phyloP scores from a whole-genome alignment of 768 basidiomycete species.

The Amanita exitialis region DNA sequence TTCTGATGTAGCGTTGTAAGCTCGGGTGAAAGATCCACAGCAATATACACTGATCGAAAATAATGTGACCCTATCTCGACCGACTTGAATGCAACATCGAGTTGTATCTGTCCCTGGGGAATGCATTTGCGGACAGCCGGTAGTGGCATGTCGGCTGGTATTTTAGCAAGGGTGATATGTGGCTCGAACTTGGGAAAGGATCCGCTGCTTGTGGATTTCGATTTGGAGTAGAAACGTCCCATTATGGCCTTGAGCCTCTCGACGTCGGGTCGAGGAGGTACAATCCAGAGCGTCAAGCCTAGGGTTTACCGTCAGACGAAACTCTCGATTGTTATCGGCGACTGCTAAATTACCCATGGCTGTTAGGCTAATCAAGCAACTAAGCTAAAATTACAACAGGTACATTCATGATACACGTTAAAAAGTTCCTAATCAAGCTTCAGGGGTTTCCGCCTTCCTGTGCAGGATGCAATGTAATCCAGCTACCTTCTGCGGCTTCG shows the following conservation, averaged over 20 bases:
- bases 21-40: conserved; percentile 32
- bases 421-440: background rate
- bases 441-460: background rate
- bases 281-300: conserved; percentile 66
- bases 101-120: conserved; percentile 19
- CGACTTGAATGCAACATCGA: conserved; percentile 39
- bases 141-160: conserved; percentile 21
- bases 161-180: conserved; percentile 59
- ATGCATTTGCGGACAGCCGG: conserved; percentile 29
- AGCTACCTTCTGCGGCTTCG: conserved; percentile 50
- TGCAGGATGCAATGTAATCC: conserved; percentile 48
- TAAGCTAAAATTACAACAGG: background rate
- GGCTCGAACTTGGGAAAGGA: conserved; percentile 58
- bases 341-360: background rate
- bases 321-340: background rate
- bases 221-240: conserved; percentile 19
- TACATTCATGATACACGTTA: background rate
- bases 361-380: background rate
- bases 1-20: conserved; percentile 38
- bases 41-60: conserved; percentile 62
- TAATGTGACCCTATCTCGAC: conserved; percentile 53
- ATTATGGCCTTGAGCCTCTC: conserved; percentile 37
- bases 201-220: conserved; percentile 12
- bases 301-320: background rate
- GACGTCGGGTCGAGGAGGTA: conserved; percentile 39